Evolutionary conservation across 2,329 filamentous ascomycete genomes (phyloP).

Genomic region (Hysterium pulicare): DNA sequence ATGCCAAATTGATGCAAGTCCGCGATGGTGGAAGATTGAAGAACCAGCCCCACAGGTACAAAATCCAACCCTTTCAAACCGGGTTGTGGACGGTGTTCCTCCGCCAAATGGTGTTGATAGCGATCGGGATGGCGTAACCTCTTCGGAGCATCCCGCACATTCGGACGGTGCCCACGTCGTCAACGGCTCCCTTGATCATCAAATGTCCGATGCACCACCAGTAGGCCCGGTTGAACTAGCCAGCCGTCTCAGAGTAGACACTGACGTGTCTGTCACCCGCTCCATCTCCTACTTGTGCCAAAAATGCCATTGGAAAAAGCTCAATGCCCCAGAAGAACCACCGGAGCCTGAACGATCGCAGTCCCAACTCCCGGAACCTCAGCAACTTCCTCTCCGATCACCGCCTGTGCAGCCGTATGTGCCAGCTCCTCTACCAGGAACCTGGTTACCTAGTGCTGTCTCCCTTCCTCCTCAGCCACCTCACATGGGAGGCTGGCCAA

Average conservation of each 20-base stretch:
- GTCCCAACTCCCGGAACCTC: conserved; percentile 29
- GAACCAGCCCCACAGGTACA: conserved; percentile 10
- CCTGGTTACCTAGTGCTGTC: conserved; percentile 21
- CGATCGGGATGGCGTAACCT: conserved; percentile 12
- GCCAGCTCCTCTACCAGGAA: conserved; percentile 17
- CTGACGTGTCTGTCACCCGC: conserved; percentile 13
- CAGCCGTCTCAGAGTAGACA: conserved; percentile 20
- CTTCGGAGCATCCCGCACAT: conserved; percentile 13
- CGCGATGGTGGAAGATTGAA: conserved; percentile 51
- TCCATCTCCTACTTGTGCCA: conserved; percentile 41
- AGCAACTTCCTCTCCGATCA: conserved; percentile 31
- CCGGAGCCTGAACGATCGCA: conserved; percentile 26
- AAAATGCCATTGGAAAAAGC: conserved; percentile 48
- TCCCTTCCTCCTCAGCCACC: conserved; percentile 23
- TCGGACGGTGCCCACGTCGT: conserved; percentile 16
- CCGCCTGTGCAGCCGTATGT: conserved; percentile 26
- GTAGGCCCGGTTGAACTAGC: conserved; percentile 13
- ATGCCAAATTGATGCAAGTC: conserved; percentile 64
- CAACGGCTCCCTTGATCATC: conserved; percentile 24
- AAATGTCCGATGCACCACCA: conserved; percentile 29
- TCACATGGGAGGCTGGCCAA: conserved; percentile 30
- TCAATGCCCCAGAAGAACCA: conserved; percentile 32
- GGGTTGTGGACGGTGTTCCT: conserved; percentile 19
- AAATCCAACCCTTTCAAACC: conserved; percentile 6
- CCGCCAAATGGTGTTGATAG: conserved; percentile 19